Conservation (phyloP, 768 basidiomycete genomes). For the Boletus sensibilis region DNA sequence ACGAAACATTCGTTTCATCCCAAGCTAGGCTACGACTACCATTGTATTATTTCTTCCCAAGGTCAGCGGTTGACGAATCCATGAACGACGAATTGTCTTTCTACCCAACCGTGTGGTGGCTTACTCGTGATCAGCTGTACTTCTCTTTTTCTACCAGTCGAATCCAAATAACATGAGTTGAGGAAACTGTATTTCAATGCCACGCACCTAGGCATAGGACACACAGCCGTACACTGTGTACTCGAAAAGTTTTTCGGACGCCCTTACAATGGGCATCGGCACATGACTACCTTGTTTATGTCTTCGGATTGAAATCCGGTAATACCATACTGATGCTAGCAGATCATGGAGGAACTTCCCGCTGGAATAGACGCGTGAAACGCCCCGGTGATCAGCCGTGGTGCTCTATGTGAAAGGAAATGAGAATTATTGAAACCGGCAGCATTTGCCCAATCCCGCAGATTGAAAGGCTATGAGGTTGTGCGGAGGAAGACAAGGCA, state of each 20-base stretch:
- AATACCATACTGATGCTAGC: neutral
- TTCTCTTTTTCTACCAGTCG: neutral
- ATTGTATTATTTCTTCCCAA: neutral
- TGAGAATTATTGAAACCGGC: neutral
- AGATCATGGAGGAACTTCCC: neutral
- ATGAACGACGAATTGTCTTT: neutral
- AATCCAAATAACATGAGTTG: neutral
- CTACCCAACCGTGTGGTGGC: neutral
- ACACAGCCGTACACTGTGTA: neutral
- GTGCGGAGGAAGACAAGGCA: neutral
- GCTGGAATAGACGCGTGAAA: neutral
- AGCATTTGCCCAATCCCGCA: neutral
- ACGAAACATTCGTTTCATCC: slow-evolving; percentile 24
- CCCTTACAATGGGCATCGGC: neutral
- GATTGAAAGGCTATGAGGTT: neutral
- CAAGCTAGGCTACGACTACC: neutral
- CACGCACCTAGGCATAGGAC: neutral
- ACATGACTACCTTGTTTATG: neutral
- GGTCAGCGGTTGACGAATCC: neutral
- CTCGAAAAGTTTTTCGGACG: neutral
- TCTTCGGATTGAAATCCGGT: slow-evolving; percentile 15
- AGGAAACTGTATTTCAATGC: neutral
- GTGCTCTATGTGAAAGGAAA: slow-evolving; percentile 1
- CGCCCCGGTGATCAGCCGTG: neutral
- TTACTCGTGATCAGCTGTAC: neutral